Conservation (phyloP, 140 eudicot genomes). For the Stevia rebaudiana region DNA sequence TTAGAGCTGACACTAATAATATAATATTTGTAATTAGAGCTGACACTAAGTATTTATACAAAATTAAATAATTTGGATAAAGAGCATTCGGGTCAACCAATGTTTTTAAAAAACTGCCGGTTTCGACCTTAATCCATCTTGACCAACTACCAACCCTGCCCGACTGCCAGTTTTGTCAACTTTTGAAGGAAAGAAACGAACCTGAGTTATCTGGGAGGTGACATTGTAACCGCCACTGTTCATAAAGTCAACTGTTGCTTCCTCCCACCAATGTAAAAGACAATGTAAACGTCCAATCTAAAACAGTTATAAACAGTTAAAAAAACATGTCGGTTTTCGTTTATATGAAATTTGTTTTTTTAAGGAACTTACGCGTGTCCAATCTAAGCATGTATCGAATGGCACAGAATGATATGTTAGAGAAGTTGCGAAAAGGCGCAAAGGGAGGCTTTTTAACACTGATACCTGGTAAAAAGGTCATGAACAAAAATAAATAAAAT, state of each 20-base stretch:
- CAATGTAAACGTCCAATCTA: slow-evolving; percentile 97
- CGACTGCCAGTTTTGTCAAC: neutral
- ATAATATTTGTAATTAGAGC: neutral
- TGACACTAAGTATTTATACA: neutral
- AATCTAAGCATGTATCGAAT: slow-evolving; percentile 60
- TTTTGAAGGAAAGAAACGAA: slow-evolving; percentile 13
- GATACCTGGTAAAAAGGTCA: slow-evolving; percentile 46
- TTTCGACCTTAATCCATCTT: neutral
- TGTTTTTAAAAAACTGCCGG: neutral
- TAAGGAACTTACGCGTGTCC: slow-evolving; percentile 63
- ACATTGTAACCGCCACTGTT: slow-evolving; percentile 83
- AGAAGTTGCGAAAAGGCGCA: slow-evolving; percentile 69
- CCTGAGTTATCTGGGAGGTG: slow-evolving; percentile 53
- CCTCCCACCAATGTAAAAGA: slow-evolving; percentile 87
- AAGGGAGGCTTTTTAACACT: slow-evolving; percentile 62
- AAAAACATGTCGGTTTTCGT: neutral
- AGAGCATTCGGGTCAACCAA: neutral
- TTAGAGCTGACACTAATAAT: too few species aligned
- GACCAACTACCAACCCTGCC: neutral
- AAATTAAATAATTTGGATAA: neutral
- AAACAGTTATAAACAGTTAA: neutral
- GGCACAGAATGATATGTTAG: slow-evolving; percentile 50
- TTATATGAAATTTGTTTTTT: neutral
- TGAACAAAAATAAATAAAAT: neutral
- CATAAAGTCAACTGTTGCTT: slow-evolving; percentile 83